Percentiles rank a stretch among this genome's conserved stretches.
Conservation (phyloP, 1,284 basidiomycete genomes). For the Vanrija humicola region DNA sequence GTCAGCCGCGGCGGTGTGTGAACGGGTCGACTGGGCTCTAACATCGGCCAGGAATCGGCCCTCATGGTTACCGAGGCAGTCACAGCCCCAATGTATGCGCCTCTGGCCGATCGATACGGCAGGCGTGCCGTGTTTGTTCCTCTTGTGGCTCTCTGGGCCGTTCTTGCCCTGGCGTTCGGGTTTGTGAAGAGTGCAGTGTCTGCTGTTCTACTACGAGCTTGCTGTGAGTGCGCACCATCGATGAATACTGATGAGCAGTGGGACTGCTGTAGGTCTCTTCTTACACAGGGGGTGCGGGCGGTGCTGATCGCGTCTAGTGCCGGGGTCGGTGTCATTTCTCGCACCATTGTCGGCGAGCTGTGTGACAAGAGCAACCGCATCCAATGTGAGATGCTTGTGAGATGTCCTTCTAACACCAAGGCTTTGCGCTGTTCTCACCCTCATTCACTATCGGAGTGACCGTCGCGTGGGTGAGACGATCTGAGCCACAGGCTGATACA, state of each 20-base stretch:
- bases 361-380: slow-evolving; percentile 39
- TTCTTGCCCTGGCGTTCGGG: slow-evolving; percentile 22
- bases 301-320: slow-evolving; percentile 4
- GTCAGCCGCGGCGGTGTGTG: slow-evolving; percentile 34
- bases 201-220: slow-evolving; percentile 23
- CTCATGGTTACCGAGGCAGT: slow-evolving; percentile 38
- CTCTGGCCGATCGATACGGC: slow-evolving; percentile 30
- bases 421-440: slow-evolving; percentile 38
- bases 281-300: too few species aligned
- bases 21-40: not conserved
- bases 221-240: slow-evolving; percentile 20
- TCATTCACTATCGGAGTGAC: slow-evolving; percentile 35
- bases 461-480: slow-evolving; percentile 23
- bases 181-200: slow-evolving; percentile 16
- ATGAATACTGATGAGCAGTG: slow-evolving; percentile 13
- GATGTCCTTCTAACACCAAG: slow-evolving; percentile 6
- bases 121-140: slow-evolving; percentile 33
- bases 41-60: slow-evolving; percentile 26
- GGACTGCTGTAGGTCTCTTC: slow-evolving; percentile 16
- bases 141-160: slow-evolving; percentile 18
- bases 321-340: slow-evolving; percentile 35
- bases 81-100: slow-evolving; percentile 35
- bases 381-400: slow-evolving; percentile 17
- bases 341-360: slow-evolving; percentile 40
- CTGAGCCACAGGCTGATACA: not conserved